Percentiles rank a stretch among this genome's conserved stretches.
These are phyloP conservation scores for Hericium alpestre DNA, from an alignment of 768 basidiomycete genomes.

Conservation along the genomic window DNA sequence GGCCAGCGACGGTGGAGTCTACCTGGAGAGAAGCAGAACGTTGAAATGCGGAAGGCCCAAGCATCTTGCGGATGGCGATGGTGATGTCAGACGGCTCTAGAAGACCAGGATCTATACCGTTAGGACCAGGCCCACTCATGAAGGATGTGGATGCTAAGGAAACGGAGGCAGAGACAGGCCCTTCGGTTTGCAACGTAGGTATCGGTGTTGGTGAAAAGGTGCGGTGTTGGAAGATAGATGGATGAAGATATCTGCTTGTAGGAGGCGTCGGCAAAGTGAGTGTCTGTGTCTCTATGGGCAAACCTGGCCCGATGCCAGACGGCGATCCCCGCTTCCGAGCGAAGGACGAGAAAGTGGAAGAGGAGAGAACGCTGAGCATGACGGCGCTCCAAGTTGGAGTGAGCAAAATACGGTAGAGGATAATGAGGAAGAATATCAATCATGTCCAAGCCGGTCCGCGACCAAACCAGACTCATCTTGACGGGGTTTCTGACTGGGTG, in stretches of 20 bases:
- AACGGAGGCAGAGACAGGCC: background rate
- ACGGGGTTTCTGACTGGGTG: no score
- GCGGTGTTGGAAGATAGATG: background rate
- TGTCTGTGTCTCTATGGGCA: no score
- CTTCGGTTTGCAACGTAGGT: background rate
- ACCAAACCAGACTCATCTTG: no score
- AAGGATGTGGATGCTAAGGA: background rate
- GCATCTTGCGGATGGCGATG: background rate
- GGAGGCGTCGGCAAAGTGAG: no score
- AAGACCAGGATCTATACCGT: background rate
- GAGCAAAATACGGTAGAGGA: no score
- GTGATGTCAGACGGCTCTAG: background rate
- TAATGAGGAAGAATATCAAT: no score
- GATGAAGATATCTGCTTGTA: background rate
- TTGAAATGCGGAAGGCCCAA: background rate
- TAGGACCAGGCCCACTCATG: background rate
- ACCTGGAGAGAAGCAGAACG: background rate
- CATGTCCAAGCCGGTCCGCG: no score
- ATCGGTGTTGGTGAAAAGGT: background rate
- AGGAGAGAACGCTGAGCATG: no score
- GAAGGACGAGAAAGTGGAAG: no score
- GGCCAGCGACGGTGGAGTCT: background rate
- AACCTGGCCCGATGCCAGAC: no score
- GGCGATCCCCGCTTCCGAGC: no score
- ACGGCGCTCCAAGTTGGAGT: no score